These are phyloP conservation scores for Hyphodiscus sp. DNA, from an alignment of 2,329 filamentous ascomycete species.

Conservation along the genomic window DNA sequence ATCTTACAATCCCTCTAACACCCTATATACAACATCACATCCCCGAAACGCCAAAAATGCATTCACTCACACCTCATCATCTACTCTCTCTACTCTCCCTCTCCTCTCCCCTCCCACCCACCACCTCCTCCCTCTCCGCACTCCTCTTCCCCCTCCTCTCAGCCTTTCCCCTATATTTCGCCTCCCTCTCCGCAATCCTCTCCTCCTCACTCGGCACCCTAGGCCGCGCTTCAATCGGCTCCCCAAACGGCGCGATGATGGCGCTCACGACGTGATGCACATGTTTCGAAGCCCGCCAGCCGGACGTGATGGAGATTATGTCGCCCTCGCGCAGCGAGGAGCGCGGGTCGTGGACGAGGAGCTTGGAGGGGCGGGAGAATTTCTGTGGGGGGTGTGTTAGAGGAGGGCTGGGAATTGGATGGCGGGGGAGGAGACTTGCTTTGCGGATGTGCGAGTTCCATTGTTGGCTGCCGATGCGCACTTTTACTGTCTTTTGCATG, in stretches of 20 bases:
- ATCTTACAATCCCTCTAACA: not conserved
- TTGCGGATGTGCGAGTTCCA: conserved; percentile 71
- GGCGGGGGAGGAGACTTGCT: conserved; percentile 37
- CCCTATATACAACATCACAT: not conserved
- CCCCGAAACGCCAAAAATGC: not conserved
- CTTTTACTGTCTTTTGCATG: conserved; percentile 75
- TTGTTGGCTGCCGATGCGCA: conserved; percentile 61
- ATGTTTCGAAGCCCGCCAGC: conserved; percentile 56
- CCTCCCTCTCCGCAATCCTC: conserved; percentile 46
- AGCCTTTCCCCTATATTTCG: conserved; percentile 50
- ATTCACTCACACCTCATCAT: not conserved
- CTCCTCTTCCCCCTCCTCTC: conserved; percentile 38
- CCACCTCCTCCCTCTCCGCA: conserved; percentile 20
- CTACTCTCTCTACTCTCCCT: not conserved
- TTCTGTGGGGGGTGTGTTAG: not conserved
- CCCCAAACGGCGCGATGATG: conserved; percentile 67
- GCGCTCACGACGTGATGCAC: conserved; percentile 70
- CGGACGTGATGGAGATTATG: conserved; percentile 63
- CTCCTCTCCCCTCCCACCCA: conserved; percentile 36
- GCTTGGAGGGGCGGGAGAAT: conserved; percentile 16
- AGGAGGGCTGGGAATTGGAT: not conserved
- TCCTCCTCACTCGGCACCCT: conserved; percentile 60
- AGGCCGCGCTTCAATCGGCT: conserved; percentile 56
- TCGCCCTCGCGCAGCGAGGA: conserved; percentile 68
- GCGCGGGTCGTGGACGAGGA: conserved; percentile 74